Conservation (phyloP, 1,284 basidiomycete genomes). For the Stygiomarasmius scandens region DNA sequence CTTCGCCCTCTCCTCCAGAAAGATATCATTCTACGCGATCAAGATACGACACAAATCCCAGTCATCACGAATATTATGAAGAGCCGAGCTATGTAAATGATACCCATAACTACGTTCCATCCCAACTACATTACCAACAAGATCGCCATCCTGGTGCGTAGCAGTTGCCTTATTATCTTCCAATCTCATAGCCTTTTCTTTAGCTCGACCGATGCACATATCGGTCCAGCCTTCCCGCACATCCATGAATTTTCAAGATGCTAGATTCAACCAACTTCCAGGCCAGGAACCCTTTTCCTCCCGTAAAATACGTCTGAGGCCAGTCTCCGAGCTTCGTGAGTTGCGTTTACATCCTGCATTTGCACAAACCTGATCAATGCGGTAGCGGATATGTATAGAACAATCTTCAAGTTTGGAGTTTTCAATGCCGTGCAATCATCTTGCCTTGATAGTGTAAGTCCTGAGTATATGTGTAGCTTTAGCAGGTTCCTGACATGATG, state of each 20-base stretch:
- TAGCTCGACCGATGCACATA: too few relatives aligned
- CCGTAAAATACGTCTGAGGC: slow-evolving; percentile 57
- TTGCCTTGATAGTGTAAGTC: slow-evolving; percentile 74
- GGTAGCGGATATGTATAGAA: slow-evolving; percentile 79
- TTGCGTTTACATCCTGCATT: slow-evolving; percentile 14
- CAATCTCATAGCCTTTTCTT: too few relatives aligned
- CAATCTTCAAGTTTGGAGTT: slow-evolving; percentile 82
- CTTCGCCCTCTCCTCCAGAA: slow-evolving; percentile 44
- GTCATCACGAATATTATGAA: not conserved
- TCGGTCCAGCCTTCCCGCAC: too few relatives aligned
- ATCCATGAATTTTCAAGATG: too few relatives aligned
- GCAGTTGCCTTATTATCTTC: too few relatives aligned
- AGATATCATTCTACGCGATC: not conserved
- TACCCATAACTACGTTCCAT: too few relatives aligned
- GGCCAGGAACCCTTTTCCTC: slow-evolving; percentile 26
- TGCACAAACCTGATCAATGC: slow-evolving; percentile 4
- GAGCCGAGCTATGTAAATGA: not conserved
- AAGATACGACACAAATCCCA: too few relatives aligned
- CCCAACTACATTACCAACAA: too few relatives aligned
- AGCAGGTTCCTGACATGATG: not conserved
- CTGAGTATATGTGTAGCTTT: slow-evolving; percentile 1
- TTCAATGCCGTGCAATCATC: slow-evolving; percentile 91
- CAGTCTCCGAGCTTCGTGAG: slow-evolving; percentile 74
- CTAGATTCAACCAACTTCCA: slow-evolving; percentile 30
- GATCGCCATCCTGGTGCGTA: too few relatives aligned